Conservation (phyloP, 495 filamentous ascomycete species). For the Monascus purpureus region DNA sequence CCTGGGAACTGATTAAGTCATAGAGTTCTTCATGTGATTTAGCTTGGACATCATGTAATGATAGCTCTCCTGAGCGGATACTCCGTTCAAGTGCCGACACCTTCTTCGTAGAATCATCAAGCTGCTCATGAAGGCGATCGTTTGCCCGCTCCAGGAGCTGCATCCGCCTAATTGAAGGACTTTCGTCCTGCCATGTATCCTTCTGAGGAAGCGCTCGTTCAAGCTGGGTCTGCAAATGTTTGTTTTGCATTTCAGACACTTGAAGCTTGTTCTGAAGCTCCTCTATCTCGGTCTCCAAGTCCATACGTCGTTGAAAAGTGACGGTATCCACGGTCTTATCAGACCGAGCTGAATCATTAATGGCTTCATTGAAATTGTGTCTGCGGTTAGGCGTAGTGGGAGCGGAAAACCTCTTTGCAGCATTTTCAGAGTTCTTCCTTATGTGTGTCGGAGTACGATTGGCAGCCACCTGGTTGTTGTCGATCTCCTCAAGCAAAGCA, state of each 20-base stretch:
- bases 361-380: constrained; percentile 43
- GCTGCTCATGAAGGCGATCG: constrained; percentile 79
- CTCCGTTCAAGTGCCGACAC: constrained; percentile 81
- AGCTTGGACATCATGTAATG: constrained; percentile 81
- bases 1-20: constrained; percentile 86
- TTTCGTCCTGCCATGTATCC: constrained; percentile 61
- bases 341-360: constrained; percentile 71
- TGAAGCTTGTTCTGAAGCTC: constrained; percentile 91
- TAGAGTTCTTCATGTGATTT: constrained; percentile 91
- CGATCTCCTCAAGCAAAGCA: constrained; percentile 72
- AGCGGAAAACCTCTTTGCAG: constrained; percentile 52
- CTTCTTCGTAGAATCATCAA: constrained; percentile 90
- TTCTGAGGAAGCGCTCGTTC: constrained; percentile 46
- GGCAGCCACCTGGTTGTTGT: constrained; percentile 64
- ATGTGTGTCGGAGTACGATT: constrained; percentile 66
- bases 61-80: constrained; percentile 77
- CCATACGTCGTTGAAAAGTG: constrained; percentile 79
- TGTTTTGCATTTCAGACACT: constrained; percentile 90
- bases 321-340: constrained; percentile 84
- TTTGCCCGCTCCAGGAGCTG: constrained; percentile 91
- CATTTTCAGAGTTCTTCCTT: constrained; percentile 55
- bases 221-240: constrained; percentile 81
- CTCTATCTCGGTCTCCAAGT: constrained; percentile 81
- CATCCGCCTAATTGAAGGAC: constrained; percentile 65
- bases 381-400: constrained; percentile 63